Percentiles rank a stretch among this genome's conserved stretches.
phyloP scores from a whole-genome alignment of 2,329 filamentous ascomycete species.

The Scortechinia acanthostroma region DNA sequence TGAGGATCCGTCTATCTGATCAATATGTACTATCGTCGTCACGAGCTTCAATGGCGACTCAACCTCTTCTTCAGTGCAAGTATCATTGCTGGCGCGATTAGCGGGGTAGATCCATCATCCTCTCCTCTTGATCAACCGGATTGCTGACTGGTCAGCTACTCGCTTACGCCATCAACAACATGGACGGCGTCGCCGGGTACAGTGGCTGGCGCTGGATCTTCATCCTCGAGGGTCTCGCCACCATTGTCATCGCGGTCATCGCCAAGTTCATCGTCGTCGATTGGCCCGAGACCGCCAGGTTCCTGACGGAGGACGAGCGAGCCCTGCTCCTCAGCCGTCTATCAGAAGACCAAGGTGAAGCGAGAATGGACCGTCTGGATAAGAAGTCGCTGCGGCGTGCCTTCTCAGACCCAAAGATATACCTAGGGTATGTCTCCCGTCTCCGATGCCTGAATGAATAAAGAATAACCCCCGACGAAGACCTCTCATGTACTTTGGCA shows the following conservation, averaged over 20 bases:
- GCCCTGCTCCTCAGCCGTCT: conserved; percentile 29
- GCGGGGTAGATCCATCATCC: conserved; percentile 18
- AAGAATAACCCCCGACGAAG: not conserved
- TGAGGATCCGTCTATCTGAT: conserved; percentile 27
- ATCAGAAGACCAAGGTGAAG: conserved; percentile 28
- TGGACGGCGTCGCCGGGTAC: conserved; percentile 31
- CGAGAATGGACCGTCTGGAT: conserved; percentile 42
- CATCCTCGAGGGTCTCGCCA: conserved; percentile 11
- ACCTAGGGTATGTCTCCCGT: conserved; percentile 23
- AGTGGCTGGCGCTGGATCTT: conserved; percentile 39
- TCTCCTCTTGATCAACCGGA: not conserved
- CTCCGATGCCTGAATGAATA: too few species aligned
- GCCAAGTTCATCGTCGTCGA: conserved; percentile 20
- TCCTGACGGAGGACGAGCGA: conserved; percentile 34
- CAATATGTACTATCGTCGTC: conserved; percentile 37
- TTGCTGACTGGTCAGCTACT: conserved; percentile 27
- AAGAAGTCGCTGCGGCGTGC: conserved; percentile 34
- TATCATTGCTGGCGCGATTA: conserved; percentile 30
- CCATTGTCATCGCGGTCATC: not conserved
- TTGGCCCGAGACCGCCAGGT: conserved; percentile 32
- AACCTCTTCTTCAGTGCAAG: conserved; percentile 32
- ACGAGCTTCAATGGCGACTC: conserved; percentile 37
- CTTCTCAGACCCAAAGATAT: conserved; percentile 36
- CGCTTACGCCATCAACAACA: conserved; percentile 34
- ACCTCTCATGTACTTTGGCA: conserved; percentile 21